phyloP scores from a whole-genome alignment of 1,284 basidiomycete genomes.

The Austropuccinia psidii region DNA sequence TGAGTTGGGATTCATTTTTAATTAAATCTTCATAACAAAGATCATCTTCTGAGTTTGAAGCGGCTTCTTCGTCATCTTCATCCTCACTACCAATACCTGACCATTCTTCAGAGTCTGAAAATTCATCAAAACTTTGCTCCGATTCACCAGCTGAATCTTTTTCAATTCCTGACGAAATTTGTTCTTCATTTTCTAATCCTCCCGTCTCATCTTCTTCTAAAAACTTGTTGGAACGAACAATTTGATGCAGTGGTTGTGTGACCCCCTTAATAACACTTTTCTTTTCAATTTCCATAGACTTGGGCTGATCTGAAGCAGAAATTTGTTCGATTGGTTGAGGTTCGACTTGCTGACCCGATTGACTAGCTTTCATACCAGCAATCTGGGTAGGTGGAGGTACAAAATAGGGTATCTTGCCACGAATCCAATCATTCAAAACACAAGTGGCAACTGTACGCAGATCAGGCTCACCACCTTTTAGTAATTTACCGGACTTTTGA shows the following conservation, averaged over 20 bases:
- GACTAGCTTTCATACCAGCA: constrained; percentile 34
- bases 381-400: constrained; percentile 59
- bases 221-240: constrained; percentile 56
- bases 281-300: constrained; percentile 41
- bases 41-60: too few species aligned
- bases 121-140: not conserved
- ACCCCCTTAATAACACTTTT: constrained; percentile 53
- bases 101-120: constrained; percentile 17
- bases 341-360: too few species aligned
- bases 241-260: constrained; percentile 54
- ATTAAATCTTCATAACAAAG: constrained; percentile 34
- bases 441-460: constrained; percentile 88
- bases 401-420: constrained; percentile 87
- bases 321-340: constrained; percentile 37
- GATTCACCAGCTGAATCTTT: constrained; percentile 24
- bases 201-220: constrained; percentile 49
- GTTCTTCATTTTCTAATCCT: constrained; percentile 48
- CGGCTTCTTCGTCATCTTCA: constrained; percentile 8
- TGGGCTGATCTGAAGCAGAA: constrained; percentile 39
- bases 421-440: constrained; percentile 92
- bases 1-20: not conserved
- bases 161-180: constrained; percentile 51
- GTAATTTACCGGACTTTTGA: constrained; percentile 78
- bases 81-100: constrained; percentile 37
- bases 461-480: constrained; percentile 93